Percentiles rank a stretch among this genome's conserved stretches.
phyloP scores from a whole-genome alignment of 192 early-diverging fungal species.

The Spizellomyces sp. region DNA sequence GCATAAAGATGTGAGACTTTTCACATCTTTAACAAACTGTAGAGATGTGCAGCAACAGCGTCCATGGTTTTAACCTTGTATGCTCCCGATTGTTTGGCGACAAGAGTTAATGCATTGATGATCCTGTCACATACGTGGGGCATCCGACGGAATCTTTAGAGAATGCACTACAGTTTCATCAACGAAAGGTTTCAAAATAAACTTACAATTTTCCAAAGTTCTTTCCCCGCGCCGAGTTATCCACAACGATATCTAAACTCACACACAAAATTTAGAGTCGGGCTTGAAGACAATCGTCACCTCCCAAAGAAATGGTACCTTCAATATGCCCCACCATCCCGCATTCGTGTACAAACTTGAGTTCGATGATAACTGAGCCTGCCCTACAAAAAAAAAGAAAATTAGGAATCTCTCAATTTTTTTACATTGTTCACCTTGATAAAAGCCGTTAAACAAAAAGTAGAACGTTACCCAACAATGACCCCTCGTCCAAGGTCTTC shows the following conservation, averaged over 20 bases:
- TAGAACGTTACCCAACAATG: conserved; percentile 18
- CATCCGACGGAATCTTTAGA: neutral
- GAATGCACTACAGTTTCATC: too few species aligned
- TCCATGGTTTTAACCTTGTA: conserved; percentile 28
- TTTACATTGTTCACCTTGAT: too few species aligned
- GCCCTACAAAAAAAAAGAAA: conserved; percentile 4
- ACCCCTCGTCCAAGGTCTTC: conserved; percentile 13
- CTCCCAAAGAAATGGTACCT: conserved; percentile 7
- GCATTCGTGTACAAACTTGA: conserved; percentile 41
- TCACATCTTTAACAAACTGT: conserved; percentile 1
- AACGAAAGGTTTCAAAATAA: too few species aligned
- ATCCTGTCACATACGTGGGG: too few species aligned
- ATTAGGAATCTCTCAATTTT: conserved; percentile 2
- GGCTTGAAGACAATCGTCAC: too few species aligned
- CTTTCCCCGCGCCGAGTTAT: conserved; percentile 28
- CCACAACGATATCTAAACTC: conserved; percentile 35
- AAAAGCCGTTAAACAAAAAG: neutral
- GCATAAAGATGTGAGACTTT: neutral
- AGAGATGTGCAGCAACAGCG: neutral
- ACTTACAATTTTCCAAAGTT: conserved; percentile 32
- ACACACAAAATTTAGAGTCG: too few species aligned
- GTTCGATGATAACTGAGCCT: conserved; percentile 33
- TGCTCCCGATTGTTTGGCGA: conserved; percentile 25
- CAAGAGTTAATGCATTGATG: conserved; percentile 28
- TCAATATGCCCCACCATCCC: conserved; percentile 37